These are phyloP conservation scores for Lactifluus subvellereus DNA, from an alignment of 768 basidiomycete species.

Conservation along the genomic window DNA sequence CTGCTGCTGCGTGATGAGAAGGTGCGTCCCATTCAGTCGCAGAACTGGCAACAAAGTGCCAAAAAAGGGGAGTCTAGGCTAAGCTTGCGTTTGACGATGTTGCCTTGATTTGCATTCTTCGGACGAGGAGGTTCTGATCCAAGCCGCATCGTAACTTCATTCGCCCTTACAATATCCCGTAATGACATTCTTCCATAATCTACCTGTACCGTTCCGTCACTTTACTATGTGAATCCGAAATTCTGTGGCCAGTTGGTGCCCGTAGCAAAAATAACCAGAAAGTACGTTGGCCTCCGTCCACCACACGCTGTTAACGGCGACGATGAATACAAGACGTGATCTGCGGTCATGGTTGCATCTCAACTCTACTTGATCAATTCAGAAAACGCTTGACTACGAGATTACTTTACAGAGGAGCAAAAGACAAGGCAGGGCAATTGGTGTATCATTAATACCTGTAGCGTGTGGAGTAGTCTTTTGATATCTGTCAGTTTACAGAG, in stretches of 20 bases:
- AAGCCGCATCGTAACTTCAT: not conserved
- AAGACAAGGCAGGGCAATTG: not conserved
- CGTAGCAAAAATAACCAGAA: not conserved
- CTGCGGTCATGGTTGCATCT: not conserved
- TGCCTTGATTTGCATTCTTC: not conserved
- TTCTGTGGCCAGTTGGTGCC: not conserved
- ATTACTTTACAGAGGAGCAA: not conserved
- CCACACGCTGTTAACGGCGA: not conserved
- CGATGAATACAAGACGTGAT: not conserved
- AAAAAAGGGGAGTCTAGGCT: not conserved
- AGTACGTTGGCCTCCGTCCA: not conserved
- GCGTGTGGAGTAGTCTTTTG: conserved; percentile 71
- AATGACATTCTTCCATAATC: not conserved
- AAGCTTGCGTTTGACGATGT: not conserved
- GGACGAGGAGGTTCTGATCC: not conserved
- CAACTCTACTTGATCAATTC: not conserved
- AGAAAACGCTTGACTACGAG: not conserved
- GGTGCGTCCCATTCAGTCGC: not conserved
- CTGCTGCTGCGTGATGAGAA: conserved; percentile 27
- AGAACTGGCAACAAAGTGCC: not conserved
- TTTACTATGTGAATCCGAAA: not conserved
- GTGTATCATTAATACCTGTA: conserved; percentile 54
- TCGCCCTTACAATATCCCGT: not conserved
- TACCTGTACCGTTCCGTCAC: not conserved
- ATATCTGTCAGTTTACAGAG: not conserved